Evolutionary conservation across 495 filamentous ascomycete genomes (phyloP).

Genomic region (Tuber indicum): DNA sequence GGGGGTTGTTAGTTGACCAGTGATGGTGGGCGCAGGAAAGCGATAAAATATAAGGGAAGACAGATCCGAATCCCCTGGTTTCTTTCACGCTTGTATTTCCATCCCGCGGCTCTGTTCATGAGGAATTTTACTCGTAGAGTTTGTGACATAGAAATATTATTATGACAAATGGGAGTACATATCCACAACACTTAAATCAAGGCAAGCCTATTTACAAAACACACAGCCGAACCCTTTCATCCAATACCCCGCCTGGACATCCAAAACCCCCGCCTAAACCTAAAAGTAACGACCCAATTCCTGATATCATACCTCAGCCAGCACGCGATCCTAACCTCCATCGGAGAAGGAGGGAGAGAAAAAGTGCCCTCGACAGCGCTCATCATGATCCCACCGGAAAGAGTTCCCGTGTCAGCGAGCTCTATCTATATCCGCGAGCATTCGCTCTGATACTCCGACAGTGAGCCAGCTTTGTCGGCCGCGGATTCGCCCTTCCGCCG

Average conservation of each 20-base stretch:
- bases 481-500: slow-evolving; percentile 7
- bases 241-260: not conserved
- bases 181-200: not conserved
- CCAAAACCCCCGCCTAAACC: not conserved
- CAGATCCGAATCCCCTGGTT: not conserved
- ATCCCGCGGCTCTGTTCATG: not conserved
- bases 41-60: not conserved
- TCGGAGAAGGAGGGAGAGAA: not conserved
- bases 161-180: not conserved
- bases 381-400: slow-evolving; percentile 21
- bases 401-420: not conserved
- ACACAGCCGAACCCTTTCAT: not conserved
- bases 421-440: slow-evolving; percentile 21
- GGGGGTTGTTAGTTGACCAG: not conserved
- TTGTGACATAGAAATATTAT: too few species aligned
- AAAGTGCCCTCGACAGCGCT: slow-evolving; percentile 15
- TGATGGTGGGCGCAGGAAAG: not conserved
- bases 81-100: not conserved
- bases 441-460: slow-evolving; percentile 9
- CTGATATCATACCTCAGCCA: slow-evolving; percentile 2
- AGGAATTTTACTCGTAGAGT: too few species aligned
- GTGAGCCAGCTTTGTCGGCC: not conserved
- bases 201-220: not conserved
- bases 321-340: not conserved
- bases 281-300: slow-evolving; percentile 20